Evolutionary conservation across 2,329 filamentous ascomycete genomes (phyloP).

Genomic region (Paraconiothyrium brasiliense): DNA sequence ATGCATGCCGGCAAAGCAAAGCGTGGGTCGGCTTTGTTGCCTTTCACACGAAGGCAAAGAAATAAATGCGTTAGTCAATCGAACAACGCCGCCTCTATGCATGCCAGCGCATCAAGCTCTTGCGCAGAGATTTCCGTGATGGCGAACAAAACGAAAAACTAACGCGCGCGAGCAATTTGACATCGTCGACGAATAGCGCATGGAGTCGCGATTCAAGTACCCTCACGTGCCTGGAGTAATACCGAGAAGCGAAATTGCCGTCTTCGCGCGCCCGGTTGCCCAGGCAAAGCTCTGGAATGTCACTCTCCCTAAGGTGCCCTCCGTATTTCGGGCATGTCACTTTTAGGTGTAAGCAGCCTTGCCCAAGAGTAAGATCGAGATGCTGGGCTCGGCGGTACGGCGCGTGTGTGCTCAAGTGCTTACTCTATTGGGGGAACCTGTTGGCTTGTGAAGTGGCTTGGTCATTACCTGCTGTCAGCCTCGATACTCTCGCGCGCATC

Average conservation of each 20-base stretch:
- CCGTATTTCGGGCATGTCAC: background rate
- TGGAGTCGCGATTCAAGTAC: background rate
- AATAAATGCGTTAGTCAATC: too few species aligned
- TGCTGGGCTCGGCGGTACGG: background rate
- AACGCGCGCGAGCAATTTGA: too few species aligned
- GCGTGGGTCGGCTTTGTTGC: conserved; percentile 1
- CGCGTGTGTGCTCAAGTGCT: conserved; percentile 1
- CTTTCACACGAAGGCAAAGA: background rate
- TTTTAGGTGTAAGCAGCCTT: background rate
- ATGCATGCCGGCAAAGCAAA: background rate
- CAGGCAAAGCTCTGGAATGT: background rate
- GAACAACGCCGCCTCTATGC: too few species aligned
- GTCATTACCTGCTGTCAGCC: background rate
- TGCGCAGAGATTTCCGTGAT: background rate
- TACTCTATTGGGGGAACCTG: background rate
- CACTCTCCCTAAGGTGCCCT: background rate
- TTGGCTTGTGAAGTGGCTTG: background rate
- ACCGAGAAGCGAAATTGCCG: conserved; percentile 1
- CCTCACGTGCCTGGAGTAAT: background rate
- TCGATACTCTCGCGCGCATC: background rate
- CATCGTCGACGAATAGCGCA: background rate
- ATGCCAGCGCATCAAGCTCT: background rate
- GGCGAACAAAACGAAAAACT: too few species aligned
- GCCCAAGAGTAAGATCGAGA: background rate
- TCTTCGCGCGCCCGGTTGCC: background rate